Evolutionary conservation across 2,329 filamentous ascomycete genomes (phyloP).

Genomic region (Aureobasidium pullulans): DNA sequence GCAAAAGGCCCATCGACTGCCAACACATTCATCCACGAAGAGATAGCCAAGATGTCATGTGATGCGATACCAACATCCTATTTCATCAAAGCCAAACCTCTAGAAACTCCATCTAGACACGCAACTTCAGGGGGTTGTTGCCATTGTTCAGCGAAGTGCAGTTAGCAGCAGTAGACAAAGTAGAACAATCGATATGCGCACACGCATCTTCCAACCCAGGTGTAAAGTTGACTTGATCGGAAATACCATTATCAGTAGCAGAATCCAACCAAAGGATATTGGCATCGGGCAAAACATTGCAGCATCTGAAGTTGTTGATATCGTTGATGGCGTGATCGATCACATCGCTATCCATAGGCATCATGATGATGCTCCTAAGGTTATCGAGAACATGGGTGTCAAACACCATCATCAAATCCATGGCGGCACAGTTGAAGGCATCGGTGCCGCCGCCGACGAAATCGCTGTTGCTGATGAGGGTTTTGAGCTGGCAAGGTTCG

Average conservation of each 20-base stretch:
- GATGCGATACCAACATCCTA: no score
- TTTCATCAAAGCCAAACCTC: no score
- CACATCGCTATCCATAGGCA: conserved; percentile 4
- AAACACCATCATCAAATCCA: conserved; percentile 15
- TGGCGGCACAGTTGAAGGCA: conserved; percentile 13
- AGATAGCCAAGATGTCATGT: no score
- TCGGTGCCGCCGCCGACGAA: conserved; percentile 4
- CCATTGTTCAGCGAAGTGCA: conserved; percentile 4
- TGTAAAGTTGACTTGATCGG: not conserved
- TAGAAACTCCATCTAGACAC: no score
- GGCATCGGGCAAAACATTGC: conserved; percentile 20
- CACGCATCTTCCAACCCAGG: conserved; percentile 11
- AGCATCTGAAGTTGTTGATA: conserved; percentile 20
- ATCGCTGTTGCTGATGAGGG: conserved; percentile 12
- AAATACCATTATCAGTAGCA: conserved; percentile 8
- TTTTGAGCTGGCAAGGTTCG: conserved; percentile 20
- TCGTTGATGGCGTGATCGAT: conserved; percentile 15
- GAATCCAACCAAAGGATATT: conserved; percentile 14
- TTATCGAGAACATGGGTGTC: conserved; percentile 17
- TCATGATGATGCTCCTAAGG: conserved; percentile 14
- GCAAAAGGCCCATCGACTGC: no score
- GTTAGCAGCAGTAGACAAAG: conserved; percentile 2
- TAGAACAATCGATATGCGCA: not conserved
- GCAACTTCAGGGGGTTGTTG: not conserved
- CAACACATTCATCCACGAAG: no score